phyloP scores from a whole-genome alignment of 352 stramenopile species.

The Pythium aquatile region DNA sequence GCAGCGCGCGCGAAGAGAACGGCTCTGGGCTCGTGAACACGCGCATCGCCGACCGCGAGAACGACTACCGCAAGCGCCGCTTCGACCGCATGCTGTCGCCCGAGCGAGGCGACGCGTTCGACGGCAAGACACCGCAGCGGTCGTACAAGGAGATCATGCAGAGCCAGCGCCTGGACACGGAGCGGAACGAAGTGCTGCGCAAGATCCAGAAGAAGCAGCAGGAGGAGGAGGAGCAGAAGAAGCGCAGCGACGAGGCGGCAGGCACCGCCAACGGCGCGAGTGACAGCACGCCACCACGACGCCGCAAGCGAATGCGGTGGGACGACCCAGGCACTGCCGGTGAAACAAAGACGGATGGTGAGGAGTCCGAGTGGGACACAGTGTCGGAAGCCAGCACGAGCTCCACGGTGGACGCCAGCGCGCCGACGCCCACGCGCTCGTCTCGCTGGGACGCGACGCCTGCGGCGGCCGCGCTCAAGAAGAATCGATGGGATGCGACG shows the following conservation, averaged over 20 bases:
- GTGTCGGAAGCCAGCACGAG: slow-evolving; percentile 39
- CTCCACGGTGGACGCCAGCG: slow-evolving; percentile 25
- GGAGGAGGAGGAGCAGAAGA: slow-evolving; percentile 54
- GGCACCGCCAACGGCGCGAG: slow-evolving; percentile 22
- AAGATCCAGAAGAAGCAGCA: slow-evolving; percentile 87
- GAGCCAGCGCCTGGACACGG: slow-evolving; percentile 82
- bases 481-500: slow-evolving; percentile 86
- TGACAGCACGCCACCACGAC: slow-evolving; percentile 37
- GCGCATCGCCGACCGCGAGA: slow-evolving; percentile 93
- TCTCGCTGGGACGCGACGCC: slow-evolving; percentile 83
- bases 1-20: slow-evolving; percentile 65
- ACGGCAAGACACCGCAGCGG: slow-evolving; percentile 72
- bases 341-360: slow-evolving; percentile 56
- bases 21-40: slow-evolving; percentile 93
- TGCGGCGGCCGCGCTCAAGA: slow-evolving; percentile 39
- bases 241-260: slow-evolving; percentile 27
- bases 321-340: slow-evolving; percentile 57
- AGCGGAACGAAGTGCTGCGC: slow-evolving; percentile 83
- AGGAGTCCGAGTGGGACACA: slow-evolving; percentile 79
- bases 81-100: slow-evolving; percentile 88
- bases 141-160: slow-evolving; percentile 92
- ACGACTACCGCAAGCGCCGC: slow-evolving; percentile 87
- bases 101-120: slow-evolving; percentile 91
- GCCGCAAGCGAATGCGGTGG: slow-evolving; percentile 81
- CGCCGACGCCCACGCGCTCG: slow-evolving; percentile 49